phyloP scores from a whole-genome alignment of 805 yeast species.

The Wickerhamiella parazyma region DNA sequence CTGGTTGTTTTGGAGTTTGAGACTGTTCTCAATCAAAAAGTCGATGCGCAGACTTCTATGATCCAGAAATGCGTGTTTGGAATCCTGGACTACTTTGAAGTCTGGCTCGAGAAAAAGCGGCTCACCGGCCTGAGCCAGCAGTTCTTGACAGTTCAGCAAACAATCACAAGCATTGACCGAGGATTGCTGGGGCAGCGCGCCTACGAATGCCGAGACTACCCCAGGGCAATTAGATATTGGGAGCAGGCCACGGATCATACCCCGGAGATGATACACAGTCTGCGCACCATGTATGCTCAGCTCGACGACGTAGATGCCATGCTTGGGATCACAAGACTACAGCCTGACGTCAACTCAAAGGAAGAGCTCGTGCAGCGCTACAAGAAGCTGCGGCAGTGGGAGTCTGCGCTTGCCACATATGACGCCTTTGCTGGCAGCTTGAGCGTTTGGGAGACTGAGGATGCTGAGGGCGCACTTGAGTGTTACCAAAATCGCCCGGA shows the following conservation, averaged over 20 bases:
- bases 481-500: constrained; percentile 66
- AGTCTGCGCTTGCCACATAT: constrained; percentile 73
- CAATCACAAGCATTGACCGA: constrained; percentile 35
- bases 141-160: constrained; percentile 10
- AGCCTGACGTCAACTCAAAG: constrained; percentile 19
- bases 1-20: constrained; percentile 47
- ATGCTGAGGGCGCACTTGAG: constrained; percentile 44
- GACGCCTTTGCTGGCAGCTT: constrained; percentile 42
- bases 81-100: constrained; percentile 68
- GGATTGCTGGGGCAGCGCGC: constrained; percentile 64
- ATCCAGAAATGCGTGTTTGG: constrained; percentile 65
- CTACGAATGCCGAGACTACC: constrained; percentile 70
- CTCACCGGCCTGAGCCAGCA: constrained; percentile 12
- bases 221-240: constrained; percentile 70
- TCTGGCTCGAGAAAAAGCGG: constrained; percentile 39
- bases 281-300: constrained; percentile 30
- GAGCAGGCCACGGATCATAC: constrained; percentile 39
- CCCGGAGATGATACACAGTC: neutral
- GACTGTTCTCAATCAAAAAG: constrained; percentile 39
- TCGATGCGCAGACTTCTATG: constrained; percentile 43
- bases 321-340: constrained; percentile 68
- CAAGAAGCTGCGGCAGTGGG: constrained; percentile 78
- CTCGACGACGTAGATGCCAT: constrained; percentile 83
- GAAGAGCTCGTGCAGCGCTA: constrained; percentile 24
- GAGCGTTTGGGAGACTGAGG: constrained; percentile 23